Evolutionary conservation across 2,329 filamentous ascomycete species (phyloP).

Genomic region (Ophidiomyces ophidiicola): DNA sequence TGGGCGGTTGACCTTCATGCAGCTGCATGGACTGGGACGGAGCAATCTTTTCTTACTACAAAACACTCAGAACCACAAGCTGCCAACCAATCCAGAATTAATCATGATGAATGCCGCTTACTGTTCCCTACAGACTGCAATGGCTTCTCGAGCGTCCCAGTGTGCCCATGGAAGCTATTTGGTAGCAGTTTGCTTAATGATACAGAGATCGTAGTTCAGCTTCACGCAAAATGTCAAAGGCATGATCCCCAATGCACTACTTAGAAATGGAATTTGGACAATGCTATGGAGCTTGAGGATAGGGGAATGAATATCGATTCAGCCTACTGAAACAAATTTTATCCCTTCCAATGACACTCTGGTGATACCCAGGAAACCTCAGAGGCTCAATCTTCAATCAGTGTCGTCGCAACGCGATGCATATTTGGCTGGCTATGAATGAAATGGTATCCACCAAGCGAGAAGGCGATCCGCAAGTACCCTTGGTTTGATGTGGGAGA

Average conservation of each 20-base stretch:
- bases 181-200: slow-evolving; percentile 20
- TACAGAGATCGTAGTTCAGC: slow-evolving; percentile 22
- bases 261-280: slow-evolving; percentile 10
- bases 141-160: slow-evolving; percentile 18
- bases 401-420: slow-evolving; percentile 21
- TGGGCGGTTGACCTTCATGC: slow-evolving; percentile 21
- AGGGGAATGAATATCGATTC: background rate
- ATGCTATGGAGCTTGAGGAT: slow-evolving; percentile 8
- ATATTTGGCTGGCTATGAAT: slow-evolving; percentile 23
- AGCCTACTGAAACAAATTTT: background rate
- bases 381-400: slow-evolving; percentile 5
- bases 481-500: slow-evolving; percentile 10
- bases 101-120: slow-evolving; percentile 22
- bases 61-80: slow-evolving; percentile 14
- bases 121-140: slow-evolving; percentile 21
- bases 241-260: slow-evolving; percentile 17
- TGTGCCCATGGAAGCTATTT: slow-evolving; percentile 21
- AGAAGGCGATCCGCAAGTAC: slow-evolving; percentile 9
- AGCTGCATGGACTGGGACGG: slow-evolving; percentile 22
- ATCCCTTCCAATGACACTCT: background rate
- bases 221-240: slow-evolving; percentile 18
- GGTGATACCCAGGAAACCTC: background rate
- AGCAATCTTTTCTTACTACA: slow-evolving; percentile 21
- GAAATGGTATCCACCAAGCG: slow-evolving; percentile 12
- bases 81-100: slow-evolving; percentile 12